Evolutionary conservation across 495 filamentous ascomycete species (phyloP).

Genomic region (Penicillium dipodomyicola): DNA sequence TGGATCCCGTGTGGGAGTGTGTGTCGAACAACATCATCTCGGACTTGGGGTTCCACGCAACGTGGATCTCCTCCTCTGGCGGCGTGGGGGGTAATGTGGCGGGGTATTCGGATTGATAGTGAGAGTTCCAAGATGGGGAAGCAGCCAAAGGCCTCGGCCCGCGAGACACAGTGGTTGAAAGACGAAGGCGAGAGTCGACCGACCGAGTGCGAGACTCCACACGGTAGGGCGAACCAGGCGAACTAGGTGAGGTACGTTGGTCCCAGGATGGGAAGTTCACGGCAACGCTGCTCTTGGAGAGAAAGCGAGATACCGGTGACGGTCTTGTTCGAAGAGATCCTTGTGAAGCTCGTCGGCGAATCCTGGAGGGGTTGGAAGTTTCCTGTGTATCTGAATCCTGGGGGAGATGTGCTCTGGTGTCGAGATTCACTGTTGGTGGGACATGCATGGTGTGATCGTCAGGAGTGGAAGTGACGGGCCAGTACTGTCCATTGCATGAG

Average conservation of each 20-base stretch:
- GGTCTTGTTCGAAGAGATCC: constrained; percentile 41
- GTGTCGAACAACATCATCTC: constrained; percentile 38
- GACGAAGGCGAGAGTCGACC: constrained; percentile 39
- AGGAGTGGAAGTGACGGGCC: constrained; percentile 27
- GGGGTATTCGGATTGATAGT: constrained; percentile 36
- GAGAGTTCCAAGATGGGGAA: constrained; percentile 32
- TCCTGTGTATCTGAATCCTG: constrained; percentile 19
- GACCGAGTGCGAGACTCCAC: constrained; percentile 35
- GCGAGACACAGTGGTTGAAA: constrained; percentile 34
- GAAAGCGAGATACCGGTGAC: constrained; percentile 41
- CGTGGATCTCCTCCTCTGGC: constrained; percentile 44
- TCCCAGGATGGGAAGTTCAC: constrained; percentile 45
- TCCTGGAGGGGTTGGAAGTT: constrained; percentile 25
- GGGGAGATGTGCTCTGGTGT: constrained; percentile 16
- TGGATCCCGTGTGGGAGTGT: constrained; percentile 30
- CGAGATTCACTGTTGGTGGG: constrained; percentile 21
- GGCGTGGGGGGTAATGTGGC: constrained; percentile 41
- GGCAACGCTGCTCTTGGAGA: constrained; percentile 40
- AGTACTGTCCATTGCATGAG: constrained; percentile 39
- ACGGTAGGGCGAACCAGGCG: constrained; percentile 25
- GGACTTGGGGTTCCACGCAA: constrained; percentile 40
- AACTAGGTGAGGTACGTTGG: constrained; percentile 30
- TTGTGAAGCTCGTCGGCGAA: constrained; percentile 43
- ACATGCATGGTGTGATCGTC: constrained; percentile 35
- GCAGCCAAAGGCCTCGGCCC: constrained; percentile 38